These are phyloP conservation scores for Piloderma croceum DNA, from an alignment of 768 basidiomycete genomes.

Conservation along the genomic window DNA sequence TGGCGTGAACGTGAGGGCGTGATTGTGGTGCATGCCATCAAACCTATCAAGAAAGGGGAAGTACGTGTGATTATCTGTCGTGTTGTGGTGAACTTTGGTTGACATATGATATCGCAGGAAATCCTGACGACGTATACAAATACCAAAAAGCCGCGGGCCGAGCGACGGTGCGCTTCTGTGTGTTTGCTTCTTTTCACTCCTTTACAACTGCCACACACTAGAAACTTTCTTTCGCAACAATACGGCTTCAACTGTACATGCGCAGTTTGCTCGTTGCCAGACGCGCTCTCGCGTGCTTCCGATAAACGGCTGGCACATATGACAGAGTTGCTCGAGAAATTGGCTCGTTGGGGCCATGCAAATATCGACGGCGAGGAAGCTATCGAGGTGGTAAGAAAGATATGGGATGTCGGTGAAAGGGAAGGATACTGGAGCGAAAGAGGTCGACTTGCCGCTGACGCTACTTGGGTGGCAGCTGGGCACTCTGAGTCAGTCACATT, in stretches of 20 bases:
- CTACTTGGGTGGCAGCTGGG: constrained; percentile 51
- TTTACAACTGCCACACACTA: constrained; percentile 17
- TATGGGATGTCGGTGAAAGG: constrained; percentile 54
- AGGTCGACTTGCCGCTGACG: constrained; percentile 58
- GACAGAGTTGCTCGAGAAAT: constrained; percentile 36
- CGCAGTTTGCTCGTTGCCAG: constrained; percentile 50
- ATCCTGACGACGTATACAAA: constrained; percentile 57
- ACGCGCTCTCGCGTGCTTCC: constrained; percentile 41
- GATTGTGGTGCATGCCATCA: constrained; percentile 55
- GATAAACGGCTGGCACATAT: constrained; percentile 47
- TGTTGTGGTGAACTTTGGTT: constrained; percentile 1
- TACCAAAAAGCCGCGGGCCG: constrained; percentile 46
- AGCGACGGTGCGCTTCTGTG: constrained; percentile 41
- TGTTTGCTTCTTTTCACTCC: not conserved
- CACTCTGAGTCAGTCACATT: constrained; percentile 57
- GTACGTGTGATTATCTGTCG: constrained; percentile 23
- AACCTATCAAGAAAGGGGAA: constrained; percentile 45
- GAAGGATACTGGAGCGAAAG: constrained; percentile 67
- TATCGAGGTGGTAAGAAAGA: constrained; percentile 39
- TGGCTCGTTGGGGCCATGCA: constrained; percentile 45
- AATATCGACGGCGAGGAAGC: constrained; percentile 46
- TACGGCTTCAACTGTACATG: constrained; percentile 61
- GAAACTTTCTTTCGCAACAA: constrained; percentile 41
- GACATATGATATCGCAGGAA: constrained; percentile 36
- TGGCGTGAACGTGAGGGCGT: constrained; percentile 47